A percentile compares a stretch with the other conserved stretches of the same genome.
Conservation (phyloP, 78 protist species). For the Cavenderia fasciculata region DNA sequence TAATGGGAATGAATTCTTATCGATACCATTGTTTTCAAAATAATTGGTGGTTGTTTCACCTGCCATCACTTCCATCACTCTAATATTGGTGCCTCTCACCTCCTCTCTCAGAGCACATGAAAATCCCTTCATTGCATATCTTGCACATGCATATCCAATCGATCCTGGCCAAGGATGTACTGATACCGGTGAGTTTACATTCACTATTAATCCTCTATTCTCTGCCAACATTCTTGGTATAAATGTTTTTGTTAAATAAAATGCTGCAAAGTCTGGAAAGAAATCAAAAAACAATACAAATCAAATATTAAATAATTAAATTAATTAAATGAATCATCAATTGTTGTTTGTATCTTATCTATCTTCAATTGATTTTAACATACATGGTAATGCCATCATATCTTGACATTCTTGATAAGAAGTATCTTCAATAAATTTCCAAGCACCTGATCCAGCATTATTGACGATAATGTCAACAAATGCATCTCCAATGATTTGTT, state of each 20-base stretch:
- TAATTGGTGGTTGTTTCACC: constrained; percentile 32
- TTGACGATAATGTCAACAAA: constrained; percentile 31
- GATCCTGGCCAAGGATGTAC: constrained; percentile 33
- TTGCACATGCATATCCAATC: constrained; percentile 47
- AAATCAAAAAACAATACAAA: too few species aligned
- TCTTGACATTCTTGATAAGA: constrained; percentile 2
- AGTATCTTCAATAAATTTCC: constrained; percentile 62
- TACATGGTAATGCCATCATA: constrained; percentile 64
- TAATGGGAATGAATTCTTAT: background rate
- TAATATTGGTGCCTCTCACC: constrained; percentile 8
- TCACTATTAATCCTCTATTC: constrained; percentile 39
- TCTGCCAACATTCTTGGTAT: background rate
- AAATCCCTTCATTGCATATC: constrained; percentile 51
- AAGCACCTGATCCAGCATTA: constrained; percentile 43
- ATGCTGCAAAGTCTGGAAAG: constrained; percentile 68
- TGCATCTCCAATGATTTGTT: background rate
- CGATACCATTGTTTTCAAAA: constrained; percentile 24
- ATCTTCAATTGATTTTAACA: background rate
- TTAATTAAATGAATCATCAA: too few species aligned
- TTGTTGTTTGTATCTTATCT: background rate
- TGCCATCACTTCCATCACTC: constrained; percentile 39
- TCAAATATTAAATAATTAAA: too few species aligned
- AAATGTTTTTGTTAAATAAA: constrained; percentile 19
- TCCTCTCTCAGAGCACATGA: constrained; percentile 13
- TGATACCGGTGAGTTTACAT: constrained; percentile 60